Percentiles rank a stretch among this genome's conserved stretches.
phyloP scores from a whole-genome alignment of 2,329 filamentous ascomycete genomes.

The Hansfordia pulvinata region DNA sequence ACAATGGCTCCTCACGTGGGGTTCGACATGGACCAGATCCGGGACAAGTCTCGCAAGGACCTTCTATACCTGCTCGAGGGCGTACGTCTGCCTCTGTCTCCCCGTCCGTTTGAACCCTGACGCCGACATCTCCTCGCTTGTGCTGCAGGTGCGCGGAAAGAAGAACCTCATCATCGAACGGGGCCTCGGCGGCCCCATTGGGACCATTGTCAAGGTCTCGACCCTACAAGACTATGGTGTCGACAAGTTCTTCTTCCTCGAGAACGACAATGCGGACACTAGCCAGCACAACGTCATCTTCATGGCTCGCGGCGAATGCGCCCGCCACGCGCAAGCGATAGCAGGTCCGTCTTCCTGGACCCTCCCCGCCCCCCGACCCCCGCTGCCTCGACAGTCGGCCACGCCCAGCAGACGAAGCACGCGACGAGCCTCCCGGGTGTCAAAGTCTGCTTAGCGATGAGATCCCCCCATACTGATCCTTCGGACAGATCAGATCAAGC shows the following conservation, averaged over 20 bases:
- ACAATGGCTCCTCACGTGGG: conserved; percentile 56
- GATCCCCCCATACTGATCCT: conserved; percentile 48
- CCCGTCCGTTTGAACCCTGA: conserved; percentile 7
- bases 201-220: conserved; percentile 87
- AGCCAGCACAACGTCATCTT: conserved; percentile 94
- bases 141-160: conserved; percentile 78
- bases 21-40: conserved; percentile 65
- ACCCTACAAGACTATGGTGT: conserved; percentile 94
- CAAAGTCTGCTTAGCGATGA: too few species aligned
- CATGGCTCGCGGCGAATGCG: conserved; percentile 80
- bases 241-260: conserved; percentile 92
- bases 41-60: conserved; percentile 74
- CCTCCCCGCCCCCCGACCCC: conserved; percentile 1
- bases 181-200: conserved; percentile 77
- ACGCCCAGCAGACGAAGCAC: too few species aligned
- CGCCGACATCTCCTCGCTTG: conserved; percentile 5
- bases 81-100: conserved; percentile 47
- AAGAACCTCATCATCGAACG: conserved; percentile 95
- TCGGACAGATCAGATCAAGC: conserved; percentile 71
- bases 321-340: conserved; percentile 69
- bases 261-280: conserved; percentile 89
- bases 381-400: too few species aligned
- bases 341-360: conserved; percentile 52
- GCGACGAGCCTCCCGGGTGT: too few species aligned
- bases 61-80: conserved; percentile 84